Evolutionary conservation across 1,284 basidiomycete genomes (phyloP).

Genomic region (Malassezia caprae): DNA sequence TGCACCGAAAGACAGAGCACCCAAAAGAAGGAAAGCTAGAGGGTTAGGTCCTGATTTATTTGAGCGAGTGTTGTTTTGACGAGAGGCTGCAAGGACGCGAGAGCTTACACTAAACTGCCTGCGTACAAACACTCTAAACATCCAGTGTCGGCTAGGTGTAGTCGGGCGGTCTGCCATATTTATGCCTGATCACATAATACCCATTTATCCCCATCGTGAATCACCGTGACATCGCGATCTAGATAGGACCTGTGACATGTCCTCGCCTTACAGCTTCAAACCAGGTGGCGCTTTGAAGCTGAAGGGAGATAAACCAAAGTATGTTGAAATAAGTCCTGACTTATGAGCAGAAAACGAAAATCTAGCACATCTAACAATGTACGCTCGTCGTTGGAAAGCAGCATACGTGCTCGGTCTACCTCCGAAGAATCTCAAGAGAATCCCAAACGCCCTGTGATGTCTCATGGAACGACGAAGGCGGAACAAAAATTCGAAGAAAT

Average conservation of each 20-base stretch:
- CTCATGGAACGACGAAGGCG: constrained; percentile 66
- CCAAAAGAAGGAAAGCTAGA: constrained; percentile 29
- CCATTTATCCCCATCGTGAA: neutral
- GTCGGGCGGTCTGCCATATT: neutral
- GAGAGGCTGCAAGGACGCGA: neutral
- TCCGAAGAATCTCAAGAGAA: neutral
- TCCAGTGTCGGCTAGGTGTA: neutral
- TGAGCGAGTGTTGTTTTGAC: neutral
- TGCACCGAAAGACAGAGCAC: constrained; percentile 29
- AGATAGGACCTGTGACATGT: constrained; percentile 1
- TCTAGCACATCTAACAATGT: neutral
- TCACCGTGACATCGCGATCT: neutral
- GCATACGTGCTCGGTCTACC: neutral
- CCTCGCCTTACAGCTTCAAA: constrained; percentile 33
- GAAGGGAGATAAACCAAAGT: constrained; percentile 18
- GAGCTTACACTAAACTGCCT: neutral
- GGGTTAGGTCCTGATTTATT: constrained; percentile 24
- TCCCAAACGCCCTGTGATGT: neutral
- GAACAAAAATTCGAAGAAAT: constrained; percentile 79
- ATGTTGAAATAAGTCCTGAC: neutral
- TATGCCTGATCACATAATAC: neutral
- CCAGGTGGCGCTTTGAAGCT: constrained; percentile 45
- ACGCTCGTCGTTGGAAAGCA: neutral
- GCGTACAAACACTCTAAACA: neutral
- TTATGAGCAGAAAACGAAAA: constrained; percentile 19